These are phyloP conservation scores for Malassezia psittaci DNA, from an alignment of 1,284 basidiomycete species.

Conservation along the genomic window DNA sequence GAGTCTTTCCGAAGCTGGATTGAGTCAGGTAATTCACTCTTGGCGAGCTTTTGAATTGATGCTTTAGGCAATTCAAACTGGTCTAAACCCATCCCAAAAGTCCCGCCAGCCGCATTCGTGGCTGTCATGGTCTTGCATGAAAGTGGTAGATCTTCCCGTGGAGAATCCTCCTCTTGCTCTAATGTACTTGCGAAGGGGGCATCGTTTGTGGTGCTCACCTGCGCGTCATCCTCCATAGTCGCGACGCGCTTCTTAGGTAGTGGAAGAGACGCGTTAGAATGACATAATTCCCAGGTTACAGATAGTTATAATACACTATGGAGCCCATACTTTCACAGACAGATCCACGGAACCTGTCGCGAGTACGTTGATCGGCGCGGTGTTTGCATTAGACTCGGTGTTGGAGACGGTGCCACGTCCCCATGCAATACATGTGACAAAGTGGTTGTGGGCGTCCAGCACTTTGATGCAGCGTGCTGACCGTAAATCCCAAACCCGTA, in stretches of 20 bases:
- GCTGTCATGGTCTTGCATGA: constrained; percentile 8
- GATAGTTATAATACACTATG: constrained; percentile 17
- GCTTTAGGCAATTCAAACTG: constrained; percentile 19
- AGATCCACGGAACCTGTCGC: constrained; percentile 41
- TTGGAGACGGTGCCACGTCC: constrained; percentile 28
- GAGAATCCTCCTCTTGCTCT: not conserved
- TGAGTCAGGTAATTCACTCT: constrained; percentile 17
- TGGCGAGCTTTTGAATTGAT: constrained; percentile 17
- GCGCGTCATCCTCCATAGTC: not conserved
- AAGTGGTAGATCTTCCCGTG: constrained; percentile 4
- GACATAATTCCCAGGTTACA: constrained; percentile 4
- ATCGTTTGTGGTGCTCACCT: not conserved
- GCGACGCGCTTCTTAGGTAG: not conserved
- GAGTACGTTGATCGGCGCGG: constrained; percentile 40
- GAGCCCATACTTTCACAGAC: constrained; percentile 38
- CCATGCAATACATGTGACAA: constrained; percentile 53
- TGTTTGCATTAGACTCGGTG: constrained; percentile 3
- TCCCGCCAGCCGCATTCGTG: constrained; percentile 17
- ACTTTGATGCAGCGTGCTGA: constrained; percentile 71
- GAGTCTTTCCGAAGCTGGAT: constrained; percentile 20
- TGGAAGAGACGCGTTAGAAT: not conserved
- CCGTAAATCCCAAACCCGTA: constrained; percentile 75
- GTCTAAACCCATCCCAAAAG: constrained; percentile 19
- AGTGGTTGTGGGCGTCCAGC: constrained; percentile 74
- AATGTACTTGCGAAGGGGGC: too few relatives aligned